Evolutionary conservation across 2,329 filamentous ascomycete genomes (phyloP), one percentile per base, ranked within the genome.

Genomic region (Trichoderma simmonsii): DNA sequence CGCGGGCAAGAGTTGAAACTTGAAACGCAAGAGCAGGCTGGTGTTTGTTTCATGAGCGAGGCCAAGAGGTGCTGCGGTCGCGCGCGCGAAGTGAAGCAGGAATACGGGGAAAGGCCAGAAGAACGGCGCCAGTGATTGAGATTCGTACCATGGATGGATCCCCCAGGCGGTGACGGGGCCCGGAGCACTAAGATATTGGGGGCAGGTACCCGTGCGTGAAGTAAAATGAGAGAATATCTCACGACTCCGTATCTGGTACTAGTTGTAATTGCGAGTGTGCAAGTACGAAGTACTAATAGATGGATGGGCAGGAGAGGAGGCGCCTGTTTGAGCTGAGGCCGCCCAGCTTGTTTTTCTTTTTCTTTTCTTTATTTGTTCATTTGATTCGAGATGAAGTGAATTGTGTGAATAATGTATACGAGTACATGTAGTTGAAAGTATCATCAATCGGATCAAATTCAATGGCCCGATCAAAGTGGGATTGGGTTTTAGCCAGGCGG

Each of bases 171-270:
- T 68, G 65, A 68, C 51, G 51, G 65, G 51, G 51, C 54, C 51
- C 32, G 32, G 39, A 36, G 43, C 51, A 56, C 65, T 56, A 56
- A 68, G 24, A 69, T 69, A 51, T 32, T 60, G 66, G 56, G 66
- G 66, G 66, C 57, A 70, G 66, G 66, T 70, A 70, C 39, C 66
- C 57, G 66, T 54, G 48, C 66, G 21, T 51, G 32, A 32, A 60
- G 66, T 61, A 51, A 70, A 70, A 70, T 70, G 57, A 70, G 56
- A 69, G 39, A 59, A 60, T 70, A 70, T 70, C 66, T 36, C 57
- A 57, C 43, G 51, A 39, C 64, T 67, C 48, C 64, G 48, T 67
- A 67, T 67, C 51, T 57, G 48, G 48, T 54, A 14, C 48, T 54
- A 54, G 48, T 54, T 54, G 48, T 65, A 65, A 65, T 65, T 65